Evolutionary conservation across 2,329 filamentous ascomycete genomes (phyloP).

Genomic region (Golovinomyces cichoracearum): DNA sequence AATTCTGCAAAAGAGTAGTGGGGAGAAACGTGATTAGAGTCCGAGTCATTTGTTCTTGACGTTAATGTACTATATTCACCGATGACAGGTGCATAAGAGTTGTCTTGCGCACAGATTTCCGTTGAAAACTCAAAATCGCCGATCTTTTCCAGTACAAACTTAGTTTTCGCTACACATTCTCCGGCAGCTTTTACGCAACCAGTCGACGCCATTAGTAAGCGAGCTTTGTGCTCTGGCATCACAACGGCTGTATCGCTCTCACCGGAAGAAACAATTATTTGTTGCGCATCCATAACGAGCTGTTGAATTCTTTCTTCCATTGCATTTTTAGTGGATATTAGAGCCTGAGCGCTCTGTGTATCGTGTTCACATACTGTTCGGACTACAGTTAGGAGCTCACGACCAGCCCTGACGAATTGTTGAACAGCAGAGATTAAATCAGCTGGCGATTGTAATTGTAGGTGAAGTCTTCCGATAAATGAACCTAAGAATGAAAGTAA

Average conservation of each 20-base stretch:
- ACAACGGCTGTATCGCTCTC: constrained; percentile 46
- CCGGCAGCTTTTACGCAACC: constrained; percentile 73
- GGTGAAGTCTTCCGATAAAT: constrained; percentile 68
- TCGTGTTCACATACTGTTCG: constrained; percentile 63
- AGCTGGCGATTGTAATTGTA: constrained; percentile 72
- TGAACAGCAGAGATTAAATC: constrained; percentile 63
- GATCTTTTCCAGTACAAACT: constrained; percentile 60
- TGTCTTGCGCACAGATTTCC: constrained; percentile 19
- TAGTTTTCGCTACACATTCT: constrained; percentile 71
- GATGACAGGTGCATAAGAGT: neutral
- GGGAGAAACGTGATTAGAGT: neutral
- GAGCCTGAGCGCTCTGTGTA: constrained; percentile 34
- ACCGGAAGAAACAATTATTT: constrained; percentile 46
- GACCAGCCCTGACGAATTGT: constrained; percentile 59
- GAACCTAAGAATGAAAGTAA: constrained; percentile 79
- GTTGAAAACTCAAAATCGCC: constrained; percentile 73
- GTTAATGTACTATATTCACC: neutral
- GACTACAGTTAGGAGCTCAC: constrained; percentile 51
- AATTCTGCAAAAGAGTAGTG: no score
- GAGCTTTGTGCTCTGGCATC: constrained; percentile 53
- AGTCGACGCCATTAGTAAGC: constrained; percentile 54
- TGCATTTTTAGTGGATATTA: constrained; percentile 42
- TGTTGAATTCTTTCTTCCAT: constrained; percentile 63
- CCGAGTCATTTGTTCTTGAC: neutral
- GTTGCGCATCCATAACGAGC: constrained; percentile 54